A percentile compares a stretch with the other conserved stretches of the same genome.
These are phyloP conservation scores for Aquilaria yunnanensis DNA, from an alignment of 345 rosid species.

Conservation along the genomic window DNA sequence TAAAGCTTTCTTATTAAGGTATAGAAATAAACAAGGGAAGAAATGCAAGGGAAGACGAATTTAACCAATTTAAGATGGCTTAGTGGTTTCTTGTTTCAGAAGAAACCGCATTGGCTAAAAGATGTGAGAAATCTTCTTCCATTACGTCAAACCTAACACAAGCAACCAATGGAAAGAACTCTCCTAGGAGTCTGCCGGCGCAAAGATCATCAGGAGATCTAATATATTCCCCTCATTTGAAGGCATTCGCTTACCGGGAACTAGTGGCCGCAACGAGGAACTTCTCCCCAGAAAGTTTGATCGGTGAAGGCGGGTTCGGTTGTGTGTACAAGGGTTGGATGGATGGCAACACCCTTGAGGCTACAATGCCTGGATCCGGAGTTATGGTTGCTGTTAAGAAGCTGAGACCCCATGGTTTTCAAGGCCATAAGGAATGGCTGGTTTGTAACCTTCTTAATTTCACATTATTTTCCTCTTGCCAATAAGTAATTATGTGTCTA, in stretches of 20 bases:
- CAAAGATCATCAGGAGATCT: conserved; percentile 40
- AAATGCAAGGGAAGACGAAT: no score
- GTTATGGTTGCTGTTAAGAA: conserved; percentile 64
- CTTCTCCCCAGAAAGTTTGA: conserved; percentile 47
- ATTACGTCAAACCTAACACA: conserved; percentile 14
- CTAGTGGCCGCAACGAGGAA: conserved; percentile 57
- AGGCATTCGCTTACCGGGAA: conserved; percentile 48
- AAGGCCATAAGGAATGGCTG: conserved; percentile 92
- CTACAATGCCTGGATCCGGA: conserved; percentile 40
- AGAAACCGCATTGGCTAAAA: no score
- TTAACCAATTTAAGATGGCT: no score
- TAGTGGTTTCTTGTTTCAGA: no score
- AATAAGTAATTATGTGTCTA: not conserved
- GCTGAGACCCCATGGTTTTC: conserved; percentile 61
- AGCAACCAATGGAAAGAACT: conserved; percentile 13
- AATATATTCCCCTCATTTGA: conserved; percentile 40
- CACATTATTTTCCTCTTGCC: not conserved
- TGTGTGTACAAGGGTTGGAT: conserved; percentile 79
- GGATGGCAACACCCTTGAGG: conserved; percentile 31
- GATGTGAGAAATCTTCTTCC: conserved; percentile 6
- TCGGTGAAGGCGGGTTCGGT: conserved; percentile 96
- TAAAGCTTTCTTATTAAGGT: no score
- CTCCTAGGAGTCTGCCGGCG: conserved; percentile 17
- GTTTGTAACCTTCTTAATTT: conserved; percentile 27
- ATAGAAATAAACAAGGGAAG: no score